Evolutionary conservation across 441 rosid genomes (phyloP), one percentile per base, ranked within the genome.

Genomic region (Jatropha podagrica): DNA sequence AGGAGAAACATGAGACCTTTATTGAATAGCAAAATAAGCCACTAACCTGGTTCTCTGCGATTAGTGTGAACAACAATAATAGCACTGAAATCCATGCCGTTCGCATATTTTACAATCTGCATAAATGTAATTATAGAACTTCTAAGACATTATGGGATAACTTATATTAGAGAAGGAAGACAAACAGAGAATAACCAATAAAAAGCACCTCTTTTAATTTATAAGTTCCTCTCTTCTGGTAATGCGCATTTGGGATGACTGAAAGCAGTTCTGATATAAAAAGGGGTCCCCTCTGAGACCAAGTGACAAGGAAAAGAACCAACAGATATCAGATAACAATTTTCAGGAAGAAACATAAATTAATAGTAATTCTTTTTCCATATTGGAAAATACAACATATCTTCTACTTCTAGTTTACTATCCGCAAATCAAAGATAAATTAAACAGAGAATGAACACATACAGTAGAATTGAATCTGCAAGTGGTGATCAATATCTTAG

Each of bases 381-480:
- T 55, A 56, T 0, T 42, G 17, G 1, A 51, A 14, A 40, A 0
- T 17, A n/a, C 27, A n/a, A 51, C n/a, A 15, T 4, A 12, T 64
- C 68, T 20, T 27, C 20, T 17, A 65, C 41, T 61, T 32, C 3
- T 13, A 32, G 65, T 61, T 23, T 32, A 32, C 9, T 9, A 13
- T 67, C 10, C 41, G 44, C 14, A 42, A 4, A 46, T 42, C 37
- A 17, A 72, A 62, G 63, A 76, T 56, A 68, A 52, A 46, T 64
- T 9, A 13, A 51, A 55, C 79, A 49, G 70, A 38, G 44, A 65
- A 38, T 17, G 52, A 66, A 69, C 69, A 61, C 99, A 77, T 90
- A 93, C 98, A 41, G 91, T 84, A 51, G 98, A 95, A 80, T 95
- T 89, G 85, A 90, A 93, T 77, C 98, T 89, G 77, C 90, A 88